A percentile compares a stretch with the other conserved stretches of the same genome.
These are phyloP conservation scores for Calonectria crousiana DNA, from an alignment of 2,329 filamentous ascomycete species.

Conservation along the genomic window DNA sequence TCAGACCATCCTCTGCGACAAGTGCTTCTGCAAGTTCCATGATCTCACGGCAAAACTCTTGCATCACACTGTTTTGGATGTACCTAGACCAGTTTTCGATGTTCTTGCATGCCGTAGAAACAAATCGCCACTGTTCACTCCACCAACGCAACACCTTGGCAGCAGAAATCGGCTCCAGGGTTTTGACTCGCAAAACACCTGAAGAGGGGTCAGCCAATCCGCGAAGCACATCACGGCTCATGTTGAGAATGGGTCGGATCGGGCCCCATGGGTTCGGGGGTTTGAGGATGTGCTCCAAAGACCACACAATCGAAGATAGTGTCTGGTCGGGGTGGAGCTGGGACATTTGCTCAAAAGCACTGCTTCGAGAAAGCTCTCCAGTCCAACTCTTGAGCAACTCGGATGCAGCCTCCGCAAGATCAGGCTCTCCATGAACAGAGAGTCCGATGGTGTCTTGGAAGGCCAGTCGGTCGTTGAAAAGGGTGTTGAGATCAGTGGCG, in stretches of 20 bases:
- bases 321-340: constrained; percentile 56
- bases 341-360: constrained; percentile 54
- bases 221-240: constrained; percentile 67
- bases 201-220: constrained; percentile 67
- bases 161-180: constrained; percentile 71
- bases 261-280: constrained; percentile 65
- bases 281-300: constrained; percentile 51
- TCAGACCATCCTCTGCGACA: constrained; percentile 86
- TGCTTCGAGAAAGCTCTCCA: constrained; percentile 66
- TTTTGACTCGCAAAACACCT: constrained; percentile 67
- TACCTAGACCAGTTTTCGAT: constrained; percentile 87
- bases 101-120: constrained; percentile 84
- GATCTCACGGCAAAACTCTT: constrained; percentile 92
- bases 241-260: constrained; percentile 68
- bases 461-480: constrained; percentile 77
- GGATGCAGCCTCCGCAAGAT: constrained; percentile 83
- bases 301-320: constrained; percentile 58
- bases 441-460: constrained; percentile 82
- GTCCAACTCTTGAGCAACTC: constrained; percentile 88
- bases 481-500: constrained; percentile 72
- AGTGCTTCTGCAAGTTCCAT: constrained; percentile 93
- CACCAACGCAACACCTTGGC: constrained; percentile 82
- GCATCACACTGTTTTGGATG: constrained; percentile 83
- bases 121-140: constrained; percentile 84
- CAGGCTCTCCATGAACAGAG: constrained; percentile 83